phyloP scores from a whole-genome alignment of 208 protist genomes.

The Acanthamoeba triangularis region DNA sequence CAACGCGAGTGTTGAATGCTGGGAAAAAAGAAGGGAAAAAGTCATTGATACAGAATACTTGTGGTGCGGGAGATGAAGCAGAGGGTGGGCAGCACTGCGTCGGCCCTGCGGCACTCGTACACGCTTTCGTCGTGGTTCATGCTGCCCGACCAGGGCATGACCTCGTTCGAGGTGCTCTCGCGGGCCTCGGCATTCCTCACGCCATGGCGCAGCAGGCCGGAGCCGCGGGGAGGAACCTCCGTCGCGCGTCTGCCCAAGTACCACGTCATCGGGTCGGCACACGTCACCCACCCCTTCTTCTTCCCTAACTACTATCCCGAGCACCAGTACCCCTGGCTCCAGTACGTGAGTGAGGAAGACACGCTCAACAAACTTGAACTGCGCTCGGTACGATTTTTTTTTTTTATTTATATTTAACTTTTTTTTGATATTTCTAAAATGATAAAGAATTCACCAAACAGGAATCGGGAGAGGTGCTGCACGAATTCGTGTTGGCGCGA shows the following conservation, averaged over 20 bases:
- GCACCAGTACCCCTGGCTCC: slow-evolving; percentile 69
- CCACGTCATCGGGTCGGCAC: slow-evolving; percentile 53
- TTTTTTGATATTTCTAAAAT: not conserved
- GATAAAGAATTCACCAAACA: not conserved
- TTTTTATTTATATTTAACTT: slow-evolving; percentile 9
- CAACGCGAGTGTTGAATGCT: no score
- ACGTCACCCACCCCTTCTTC: slow-evolving; percentile 75
- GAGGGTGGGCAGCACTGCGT: not conserved
- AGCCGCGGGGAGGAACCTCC: not conserved
- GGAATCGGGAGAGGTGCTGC: slow-evolving; percentile 4
- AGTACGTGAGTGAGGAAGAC: slow-evolving; percentile 55
- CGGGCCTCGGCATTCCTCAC: slow-evolving; percentile 61
- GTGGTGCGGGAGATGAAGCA: not conserved
- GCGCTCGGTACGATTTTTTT: not conserved
- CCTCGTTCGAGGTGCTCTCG: slow-evolving; percentile 68
- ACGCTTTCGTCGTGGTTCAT: slow-evolving; percentile 69
- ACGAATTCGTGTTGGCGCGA: slow-evolving; percentile 13
- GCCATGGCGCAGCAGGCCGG: slow-evolving; percentile 39
- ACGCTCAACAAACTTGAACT: slow-evolving; percentile 71
- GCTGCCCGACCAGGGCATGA: slow-evolving; percentile 75
- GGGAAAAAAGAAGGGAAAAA: no score
- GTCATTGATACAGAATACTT: not conserved
- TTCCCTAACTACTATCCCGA: slow-evolving; percentile 74
- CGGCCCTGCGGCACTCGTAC: slow-evolving; percentile 33
- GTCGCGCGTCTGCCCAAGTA: not conserved